Evolutionary conservation across 495 filamentous ascomycete species (phyloP).

Genomic region (Cladorrhinum samala): DNA sequence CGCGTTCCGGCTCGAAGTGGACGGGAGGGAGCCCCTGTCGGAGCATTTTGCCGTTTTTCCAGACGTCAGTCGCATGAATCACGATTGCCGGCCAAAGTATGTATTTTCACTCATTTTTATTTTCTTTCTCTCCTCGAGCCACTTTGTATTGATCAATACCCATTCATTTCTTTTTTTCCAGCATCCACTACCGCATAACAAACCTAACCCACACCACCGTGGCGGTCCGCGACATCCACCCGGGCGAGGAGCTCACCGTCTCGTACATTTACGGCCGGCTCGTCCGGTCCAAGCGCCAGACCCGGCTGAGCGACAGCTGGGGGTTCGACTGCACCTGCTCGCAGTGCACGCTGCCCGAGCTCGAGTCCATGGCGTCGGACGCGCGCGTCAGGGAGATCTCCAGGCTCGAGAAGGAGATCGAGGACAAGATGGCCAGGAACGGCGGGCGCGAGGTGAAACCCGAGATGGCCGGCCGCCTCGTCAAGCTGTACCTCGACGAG

Average conservation of each 20-base stretch:
- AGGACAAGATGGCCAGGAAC: constrained; percentile 20
- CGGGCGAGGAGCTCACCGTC: constrained; percentile 38
- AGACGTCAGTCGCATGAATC: constrained; percentile 35
- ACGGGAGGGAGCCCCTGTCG: constrained; percentile 7
- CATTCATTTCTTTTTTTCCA: neutral
- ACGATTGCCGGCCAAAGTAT: constrained; percentile 44
- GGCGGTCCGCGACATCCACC: constrained; percentile 33
- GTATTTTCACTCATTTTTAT: no score
- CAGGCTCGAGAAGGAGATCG: constrained; percentile 29
- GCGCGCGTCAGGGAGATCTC: constrained; percentile 29
- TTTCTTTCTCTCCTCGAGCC: no score
- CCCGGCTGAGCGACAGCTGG: constrained; percentile 27
- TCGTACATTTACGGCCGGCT: constrained; percentile 33
- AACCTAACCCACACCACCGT: constrained; percentile 36
- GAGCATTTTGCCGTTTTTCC: constrained; percentile 33
- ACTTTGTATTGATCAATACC: neutral
- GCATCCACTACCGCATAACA: constrained; percentile 34
- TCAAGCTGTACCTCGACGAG: constrained; percentile 31
- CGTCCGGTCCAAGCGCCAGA: constrained; percentile 24
- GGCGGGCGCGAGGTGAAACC: constrained; percentile 19
- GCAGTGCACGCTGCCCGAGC: constrained; percentile 24
- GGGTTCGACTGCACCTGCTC: constrained; percentile 37
- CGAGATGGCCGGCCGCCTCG: constrained; percentile 29
- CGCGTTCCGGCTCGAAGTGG: constrained; percentile 31
- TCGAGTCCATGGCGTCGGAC: constrained; percentile 27